Conservation (phyloP, 352 stramenopile species). For the Phytopythium cucurbitacearum region DNA sequence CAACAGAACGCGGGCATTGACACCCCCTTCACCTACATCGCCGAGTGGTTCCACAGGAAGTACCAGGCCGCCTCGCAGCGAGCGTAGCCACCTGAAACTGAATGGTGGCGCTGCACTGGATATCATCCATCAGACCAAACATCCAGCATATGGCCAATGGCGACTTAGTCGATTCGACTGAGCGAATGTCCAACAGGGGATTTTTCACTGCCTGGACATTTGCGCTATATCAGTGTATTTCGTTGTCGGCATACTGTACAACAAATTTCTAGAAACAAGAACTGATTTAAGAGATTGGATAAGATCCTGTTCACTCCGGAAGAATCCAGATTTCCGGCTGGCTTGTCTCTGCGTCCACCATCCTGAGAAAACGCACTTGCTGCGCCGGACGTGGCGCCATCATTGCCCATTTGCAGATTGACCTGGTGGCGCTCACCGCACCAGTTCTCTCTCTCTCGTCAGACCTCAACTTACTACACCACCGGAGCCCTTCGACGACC, state of each 20-base stretch:
- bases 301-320: too few species aligned
- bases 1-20: constrained; percentile 75
- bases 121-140: too few species aligned
- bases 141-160: too few species aligned
- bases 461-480: background rate
- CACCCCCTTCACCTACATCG: constrained; percentile 72
- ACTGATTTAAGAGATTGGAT: too few species aligned
- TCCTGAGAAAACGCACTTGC: too few species aligned
- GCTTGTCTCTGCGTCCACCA: too few species aligned
- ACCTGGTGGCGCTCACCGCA: background rate
- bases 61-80: constrained; percentile 66
- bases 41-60: constrained; percentile 83
- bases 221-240: background rate
- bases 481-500: constrained; percentile 4
- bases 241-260: background rate
- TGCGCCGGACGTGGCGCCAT: too few species aligned
- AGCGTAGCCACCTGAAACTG: constrained; percentile 15
- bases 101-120: too few species aligned
- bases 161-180: too few species aligned
- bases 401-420: background rate
- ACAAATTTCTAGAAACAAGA: background rate
- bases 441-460: background rate
- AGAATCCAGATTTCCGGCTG: too few species aligned
- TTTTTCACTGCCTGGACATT: too few species aligned
- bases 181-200: too few species aligned